Percentiles rank a stretch among this genome's conserved stretches.
phyloP scores from a whole-genome alignment of 1,284 basidiomycete genomes.

The Pseudozyma tsukubaensis region DNA sequence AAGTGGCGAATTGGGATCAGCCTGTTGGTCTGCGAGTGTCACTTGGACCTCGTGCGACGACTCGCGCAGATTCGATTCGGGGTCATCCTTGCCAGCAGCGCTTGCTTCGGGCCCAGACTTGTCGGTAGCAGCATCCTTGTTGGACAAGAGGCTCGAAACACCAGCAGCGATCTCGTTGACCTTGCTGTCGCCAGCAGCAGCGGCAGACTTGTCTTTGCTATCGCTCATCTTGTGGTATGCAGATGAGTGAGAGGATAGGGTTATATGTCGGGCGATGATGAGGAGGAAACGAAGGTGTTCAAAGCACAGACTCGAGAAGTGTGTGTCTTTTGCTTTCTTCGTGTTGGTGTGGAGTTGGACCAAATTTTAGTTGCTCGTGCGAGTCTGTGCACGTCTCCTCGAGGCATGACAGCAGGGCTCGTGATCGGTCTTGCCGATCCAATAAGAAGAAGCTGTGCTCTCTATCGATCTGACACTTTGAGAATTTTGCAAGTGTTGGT shows the following conservation, averaged over 20 bases:
- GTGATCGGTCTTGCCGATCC: conserved; percentile 26
- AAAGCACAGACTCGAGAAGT: not conserved
- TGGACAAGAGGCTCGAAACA: conserved; percentile 50
- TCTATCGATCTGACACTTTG: conserved; percentile 13
- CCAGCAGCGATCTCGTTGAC: conserved; percentile 55
- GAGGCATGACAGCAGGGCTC: not conserved
- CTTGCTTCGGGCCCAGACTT: conserved; percentile 11
- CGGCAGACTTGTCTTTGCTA: conserved; percentile 30
- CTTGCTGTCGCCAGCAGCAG: conserved; percentile 31
- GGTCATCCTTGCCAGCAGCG: conserved; percentile 15
- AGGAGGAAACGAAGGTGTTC: not conserved
- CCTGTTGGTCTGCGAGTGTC: conserved; percentile 95
- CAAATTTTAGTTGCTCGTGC: conserved; percentile 13
- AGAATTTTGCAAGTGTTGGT: conserved; percentile 23
- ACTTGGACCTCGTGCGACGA: conserved; percentile 75
- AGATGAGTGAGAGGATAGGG: not conserved
- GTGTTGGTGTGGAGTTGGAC: conserved; percentile 41
- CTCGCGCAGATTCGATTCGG: conserved; percentile 52
- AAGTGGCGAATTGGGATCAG: conserved; percentile 92
- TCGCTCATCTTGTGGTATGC: conserved; percentile 33
- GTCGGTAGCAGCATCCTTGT: conserved; percentile 21
- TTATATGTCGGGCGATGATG: not conserved
- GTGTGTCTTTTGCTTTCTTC: conserved; percentile 21
- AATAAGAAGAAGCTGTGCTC: not conserved
- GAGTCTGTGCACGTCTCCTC: conserved; percentile 7